Base-by-base conservation (phyloP, 2,329 filamentous ascomycete genomes). In the Phaeophleospora eucalypticola region DNA sequence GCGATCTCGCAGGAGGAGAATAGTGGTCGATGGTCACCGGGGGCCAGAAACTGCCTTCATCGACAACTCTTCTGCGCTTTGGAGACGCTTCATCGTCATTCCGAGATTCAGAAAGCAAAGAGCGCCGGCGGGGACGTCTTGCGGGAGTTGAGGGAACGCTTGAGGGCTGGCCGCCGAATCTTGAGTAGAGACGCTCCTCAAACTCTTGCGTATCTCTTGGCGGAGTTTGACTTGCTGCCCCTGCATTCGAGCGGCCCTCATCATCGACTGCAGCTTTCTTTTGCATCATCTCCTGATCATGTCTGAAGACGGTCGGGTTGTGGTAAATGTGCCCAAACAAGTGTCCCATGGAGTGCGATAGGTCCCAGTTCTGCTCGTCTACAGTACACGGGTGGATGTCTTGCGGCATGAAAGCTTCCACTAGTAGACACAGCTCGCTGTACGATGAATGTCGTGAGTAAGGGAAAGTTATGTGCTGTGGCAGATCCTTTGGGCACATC, bases 381-480 rank as follows among this genome's bases (percentile, higher is more conserved):
- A 75, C 68, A 0, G 89, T 95, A 61, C 89, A 95, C 0, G 90
- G 89, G 72, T 85, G 86, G 2, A 96, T 73, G 58, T 96, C 89
- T 37, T 70, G 80, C 0, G 89, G 89, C 20, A 71, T 78, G 57
- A 96, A 86, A 0, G 75, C 72, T 2, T 72, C 64, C 1, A 95
- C 74, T 1, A 96, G 70, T 43, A 81, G 69, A 53, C 87, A 85
- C 2, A 95, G 76, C 63, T 96, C 91, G 0, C 74, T 71, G 50
- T 93, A 91, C 0, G 88, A 95, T 0, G 91, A 94, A 65, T 97
- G 91, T 1, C 91, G 80, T 0, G 91, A 91, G 61, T 90, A 96
- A 0, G 90, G 87, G 56, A 95, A 96, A 16, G 71, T 74, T 42
- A 67, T 62, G 4, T 58, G 56, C 40, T 56, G 59, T 7, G 62